phyloP scores from a whole-genome alignment of 805 yeast species.

The Starmerella ratchasimensis region DNA sequence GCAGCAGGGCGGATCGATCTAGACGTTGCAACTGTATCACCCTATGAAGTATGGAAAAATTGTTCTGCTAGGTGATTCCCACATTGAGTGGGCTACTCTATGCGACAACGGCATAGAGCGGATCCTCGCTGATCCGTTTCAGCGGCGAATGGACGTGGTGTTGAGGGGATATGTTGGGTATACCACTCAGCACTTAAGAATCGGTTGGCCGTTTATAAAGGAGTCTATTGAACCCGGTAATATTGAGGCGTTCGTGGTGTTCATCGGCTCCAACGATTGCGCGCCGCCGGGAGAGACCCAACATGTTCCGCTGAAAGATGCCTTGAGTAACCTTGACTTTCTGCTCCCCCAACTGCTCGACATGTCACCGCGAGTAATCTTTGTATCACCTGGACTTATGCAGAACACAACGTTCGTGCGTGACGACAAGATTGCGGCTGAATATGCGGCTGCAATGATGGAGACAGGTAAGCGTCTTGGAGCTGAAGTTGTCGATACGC shows the following conservation, averaged over 20 bases:
- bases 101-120: slow-evolving; percentile 35
- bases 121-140: slow-evolving; percentile 34
- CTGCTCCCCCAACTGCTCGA: slow-evolving; percentile 32
- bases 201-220: slow-evolving; percentile 36
- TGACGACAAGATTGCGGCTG: neutral
- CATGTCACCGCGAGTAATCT: slow-evolving; percentile 37
- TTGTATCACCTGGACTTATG: slow-evolving; percentile 33
- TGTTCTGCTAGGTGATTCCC: slow-evolving; percentile 57
- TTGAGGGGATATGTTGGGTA: slow-evolving; percentile 72
- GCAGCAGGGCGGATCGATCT: no score
- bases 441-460: neutral
- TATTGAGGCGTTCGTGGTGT: slow-evolving; percentile 36
- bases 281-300: slow-evolving; percentile 31
- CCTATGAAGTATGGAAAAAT: slow-evolving; percentile 26
- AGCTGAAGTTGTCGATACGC: slow-evolving; percentile 42
- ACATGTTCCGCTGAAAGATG: slow-evolving; percentile 40
- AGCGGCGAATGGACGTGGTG: slow-evolving; percentile 51
- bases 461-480: neutral
- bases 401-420: neutral
- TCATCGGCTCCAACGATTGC: slow-evolving; percentile 75
- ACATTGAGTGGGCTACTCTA: slow-evolving; percentile 42
- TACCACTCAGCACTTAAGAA: slow-evolving; percentile 39
- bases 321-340: slow-evolving; percentile 33
- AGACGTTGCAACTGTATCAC: no score
- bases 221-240: slow-evolving; percentile 28